Conservation (phyloP, 345 rosid species). For the Hibiscus syriacus region DNA sequence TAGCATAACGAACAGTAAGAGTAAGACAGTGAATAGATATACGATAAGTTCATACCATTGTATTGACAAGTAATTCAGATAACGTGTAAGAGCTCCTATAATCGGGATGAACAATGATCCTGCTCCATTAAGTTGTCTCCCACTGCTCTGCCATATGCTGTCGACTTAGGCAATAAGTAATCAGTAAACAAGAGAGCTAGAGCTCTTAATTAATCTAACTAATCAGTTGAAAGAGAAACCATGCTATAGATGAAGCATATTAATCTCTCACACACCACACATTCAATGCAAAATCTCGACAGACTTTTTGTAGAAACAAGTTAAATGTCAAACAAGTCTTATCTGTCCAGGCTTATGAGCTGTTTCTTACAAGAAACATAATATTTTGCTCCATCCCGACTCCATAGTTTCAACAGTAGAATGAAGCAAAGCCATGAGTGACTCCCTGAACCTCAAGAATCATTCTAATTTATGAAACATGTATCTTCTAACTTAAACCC, state of each 20-base stretch:
- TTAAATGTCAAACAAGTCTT: no score
- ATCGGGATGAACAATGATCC: conserved; percentile 26
- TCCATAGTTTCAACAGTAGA: not conserved
- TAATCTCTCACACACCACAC: not conserved
- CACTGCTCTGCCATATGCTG: conserved; percentile 39
- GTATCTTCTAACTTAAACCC: not conserved
- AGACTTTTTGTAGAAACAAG: no score
- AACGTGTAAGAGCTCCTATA: conserved; percentile 31
- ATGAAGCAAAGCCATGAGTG: not conserved
- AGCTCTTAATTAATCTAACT: not conserved
- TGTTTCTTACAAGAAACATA: not conserved
- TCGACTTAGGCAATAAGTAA: conserved; percentile 10
- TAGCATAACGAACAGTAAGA: not conserved
- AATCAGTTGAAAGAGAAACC: not conserved
- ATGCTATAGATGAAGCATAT: not conserved
- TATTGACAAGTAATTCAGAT: conserved; percentile 26
- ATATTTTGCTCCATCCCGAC: not conserved
- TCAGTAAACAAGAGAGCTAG: not conserved
- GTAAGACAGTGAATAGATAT: not conserved
- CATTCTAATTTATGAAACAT: not conserved
- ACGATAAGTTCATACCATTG: conserved; percentile 15
- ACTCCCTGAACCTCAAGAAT: not conserved
- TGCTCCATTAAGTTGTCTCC: conserved; percentile 5
- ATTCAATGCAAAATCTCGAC: not conserved
- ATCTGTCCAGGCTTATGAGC: no score